A percentile compares a stretch with the other conserved stretches of the same genome.
These are phyloP conservation scores for Juncus effusus DNA, from an alignment of 176 grass and related monocot species.

Conservation along the genomic window DNA sequence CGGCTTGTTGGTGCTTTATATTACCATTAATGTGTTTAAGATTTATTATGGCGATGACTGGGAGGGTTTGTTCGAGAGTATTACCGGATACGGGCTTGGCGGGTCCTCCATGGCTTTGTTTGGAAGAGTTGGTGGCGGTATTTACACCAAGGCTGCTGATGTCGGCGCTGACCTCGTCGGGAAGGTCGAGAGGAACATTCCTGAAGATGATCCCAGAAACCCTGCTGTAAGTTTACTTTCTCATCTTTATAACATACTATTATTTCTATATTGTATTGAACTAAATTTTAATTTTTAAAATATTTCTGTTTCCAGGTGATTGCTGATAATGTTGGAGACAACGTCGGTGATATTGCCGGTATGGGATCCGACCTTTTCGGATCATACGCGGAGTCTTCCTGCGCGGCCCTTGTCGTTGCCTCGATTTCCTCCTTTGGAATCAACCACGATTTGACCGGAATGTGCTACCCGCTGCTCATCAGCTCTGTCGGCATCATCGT, in stretches of 20 bases:
- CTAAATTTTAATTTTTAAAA: slow-evolving; percentile 27
- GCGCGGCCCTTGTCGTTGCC: slow-evolving; percentile 84
- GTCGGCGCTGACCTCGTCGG: slow-evolving; percentile 93
- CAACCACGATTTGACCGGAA: slow-evolving; percentile 75
- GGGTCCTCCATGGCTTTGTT: slow-evolving; percentile 91
- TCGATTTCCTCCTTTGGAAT: slow-evolving; percentile 92
- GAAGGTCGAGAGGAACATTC: slow-evolving; percentile 86
- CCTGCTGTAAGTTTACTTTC: slow-evolving; percentile 66
- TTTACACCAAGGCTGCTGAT: slow-evolving; percentile 95
- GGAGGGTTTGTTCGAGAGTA: slow-evolving; percentile 85
- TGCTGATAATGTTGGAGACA: slow-evolving; percentile 88
- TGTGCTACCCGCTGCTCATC: slow-evolving; percentile 77
- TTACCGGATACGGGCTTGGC: slow-evolving; percentile 92
- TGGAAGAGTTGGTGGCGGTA: slow-evolving; percentile 82
- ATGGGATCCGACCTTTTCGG: slow-evolving; percentile 95
- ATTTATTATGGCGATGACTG: slow-evolving; percentile 85
- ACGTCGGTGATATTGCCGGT: slow-evolving; percentile 88
- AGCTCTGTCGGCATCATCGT: slow-evolving; percentile 86
- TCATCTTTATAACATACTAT: slow-evolving; percentile 1
- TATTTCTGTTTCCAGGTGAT: slow-evolving; percentile 53
- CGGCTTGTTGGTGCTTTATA: slow-evolving; percentile 82
- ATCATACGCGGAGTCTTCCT: slow-evolving; percentile 83
- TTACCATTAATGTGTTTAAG: slow-evolving; percentile 67
- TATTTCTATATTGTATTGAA: background rate
- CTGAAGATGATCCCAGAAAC: slow-evolving; percentile 90